phyloP scores from a whole-genome alignment of 257 asterid species.

The Sherardia arvensis region DNA sequence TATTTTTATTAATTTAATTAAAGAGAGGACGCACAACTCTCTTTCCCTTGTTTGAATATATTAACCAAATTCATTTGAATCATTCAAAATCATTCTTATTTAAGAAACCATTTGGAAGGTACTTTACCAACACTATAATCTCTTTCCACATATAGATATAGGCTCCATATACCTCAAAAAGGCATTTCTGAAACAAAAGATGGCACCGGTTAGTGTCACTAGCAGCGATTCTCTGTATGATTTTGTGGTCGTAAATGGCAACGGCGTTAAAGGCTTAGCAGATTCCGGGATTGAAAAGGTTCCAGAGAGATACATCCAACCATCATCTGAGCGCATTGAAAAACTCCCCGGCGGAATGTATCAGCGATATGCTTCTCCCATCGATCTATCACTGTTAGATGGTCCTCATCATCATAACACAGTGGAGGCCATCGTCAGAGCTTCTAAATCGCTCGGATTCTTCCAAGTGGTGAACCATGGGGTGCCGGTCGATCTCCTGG shows the following conservation, averaged over 20 bases:
- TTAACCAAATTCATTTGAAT: no score
- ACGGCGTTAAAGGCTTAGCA: slow-evolving; percentile 28
- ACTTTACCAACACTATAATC: neutral
- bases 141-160: neutral
- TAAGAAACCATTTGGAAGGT: no score
- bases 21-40: no score
- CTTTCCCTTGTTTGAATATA: no score
- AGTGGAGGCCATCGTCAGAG: slow-evolving; percentile 18
- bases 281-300: slow-evolving; percentile 21
- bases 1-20: no score
- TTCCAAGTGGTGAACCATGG: slow-evolving; percentile 36
- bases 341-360: neutral
- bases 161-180: neutral
- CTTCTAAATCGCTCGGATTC: slow-evolving; percentile 29
- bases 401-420: slow-evolving; percentile 23
- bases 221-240: slow-evolving; percentile 17
- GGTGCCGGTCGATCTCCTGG: slow-evolving; percentile 20
- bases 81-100: no score
- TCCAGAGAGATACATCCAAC: slow-evolving; percentile 22
- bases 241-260: slow-evolving; percentile 26
- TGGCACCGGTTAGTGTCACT: slow-evolving; percentile 17
- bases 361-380: slow-evolving; percentile 2
- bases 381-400: slow-evolving; percentile 24
- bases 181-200: neutral
- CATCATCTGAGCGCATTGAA: slow-evolving; percentile 20